Base-by-base conservation (phyloP, 371 early-diverging fungal genomes). In the Mortierella sp. region DNA sequence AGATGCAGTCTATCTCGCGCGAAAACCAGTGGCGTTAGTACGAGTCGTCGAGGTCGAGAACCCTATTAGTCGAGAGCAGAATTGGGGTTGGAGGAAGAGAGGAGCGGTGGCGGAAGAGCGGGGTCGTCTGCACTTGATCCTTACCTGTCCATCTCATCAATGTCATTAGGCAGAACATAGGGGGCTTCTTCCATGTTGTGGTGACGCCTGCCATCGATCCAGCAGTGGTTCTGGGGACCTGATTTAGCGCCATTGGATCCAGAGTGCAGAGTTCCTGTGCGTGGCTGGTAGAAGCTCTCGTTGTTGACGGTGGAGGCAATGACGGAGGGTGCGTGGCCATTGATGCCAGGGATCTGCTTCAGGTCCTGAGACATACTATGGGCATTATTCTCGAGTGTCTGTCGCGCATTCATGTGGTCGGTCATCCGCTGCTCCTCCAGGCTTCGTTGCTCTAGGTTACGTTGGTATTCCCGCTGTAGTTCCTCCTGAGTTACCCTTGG, bases 151-250 rank as follows among this genome's bases (percentile, higher is more conserved):
- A 73, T 69, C 54, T 79, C 79, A 40, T 67, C 81, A 55, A 82
- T 82, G 41, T 87, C 86, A 49, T 83, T 83, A 0, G 87, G 87
- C 1, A 87, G 65, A n/a, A 85, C 55, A 66, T 87, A 87, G 13
- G 77, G 41, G 0, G 81, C 81, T 1, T 67, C 74, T 17, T 79
- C 73, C 21, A 71, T 65, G 55, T 82, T 77, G 48, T 85, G 81
- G 44, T 80, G 84, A 52, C 81, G 78, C 55, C 87, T 67, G 7
- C 87, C 87, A 37, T 80, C 78, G 41, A 76, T 77, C 71, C 80
- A 84, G 5, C 77, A 60, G 41, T 45, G 62, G 54, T 76, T 76
- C 55, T 63, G 76, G n/a, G 51, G 57, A 12, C 41, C 46, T 40
- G 24, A 13, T 22, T 54, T 58, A 6, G 49, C 12, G 14, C 46